phyloP scores from a whole-genome alignment of 1,139 yeast genomes.

The Pichia sp. region DNA sequence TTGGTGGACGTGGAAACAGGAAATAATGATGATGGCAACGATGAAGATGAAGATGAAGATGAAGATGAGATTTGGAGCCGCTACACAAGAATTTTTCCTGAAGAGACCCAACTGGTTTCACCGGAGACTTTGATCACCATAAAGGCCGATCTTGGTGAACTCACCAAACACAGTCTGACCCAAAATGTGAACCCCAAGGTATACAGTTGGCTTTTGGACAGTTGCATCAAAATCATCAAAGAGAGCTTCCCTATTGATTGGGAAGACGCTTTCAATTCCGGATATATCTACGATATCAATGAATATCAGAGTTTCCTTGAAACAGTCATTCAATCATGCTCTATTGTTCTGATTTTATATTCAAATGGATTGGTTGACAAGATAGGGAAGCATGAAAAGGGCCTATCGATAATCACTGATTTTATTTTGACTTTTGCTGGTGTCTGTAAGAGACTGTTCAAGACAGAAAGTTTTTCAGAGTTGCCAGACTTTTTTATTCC shows the following conservation, averaged over 20 bases:
- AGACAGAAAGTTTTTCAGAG: slow-evolving; percentile 3
- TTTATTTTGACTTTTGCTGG: slow-evolving; percentile 35
- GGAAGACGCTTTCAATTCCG: slow-evolving; percentile 11
- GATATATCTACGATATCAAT: slow-evolving; percentile 1
- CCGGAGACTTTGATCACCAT: slow-evolving; percentile 17
- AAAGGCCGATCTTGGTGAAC: slow-evolving; percentile 13
- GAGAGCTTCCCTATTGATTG: slow-evolving; percentile 20
- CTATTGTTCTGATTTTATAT: slow-evolving; percentile 37
- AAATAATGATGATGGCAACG: not conserved
- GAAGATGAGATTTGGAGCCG: slow-evolving; percentile 1
- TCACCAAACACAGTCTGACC: not conserved
- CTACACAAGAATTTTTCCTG: not conserved
- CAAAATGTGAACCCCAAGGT: slow-evolving; percentile 17
- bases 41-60: not conserved
- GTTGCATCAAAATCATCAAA: slow-evolving; percentile 22
- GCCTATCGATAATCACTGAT: slow-evolving; percentile 35
- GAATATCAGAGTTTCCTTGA: slow-evolving; percentile 14
- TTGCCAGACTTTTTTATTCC: slow-evolving; percentile 8
- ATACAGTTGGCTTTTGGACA: slow-evolving; percentile 24
- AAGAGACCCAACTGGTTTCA: not conserved
- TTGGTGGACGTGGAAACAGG: not conserved
- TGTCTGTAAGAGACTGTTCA: slow-evolving; percentile 22
- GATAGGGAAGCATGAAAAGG: slow-evolving; percentile 38
- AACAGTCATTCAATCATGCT: slow-evolving; percentile 33
- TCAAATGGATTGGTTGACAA: slow-evolving; percentile 36